Evolutionary conservation across 768 basidiomycete species (phyloP).

Genomic region (Tricholoma sp.): DNA sequence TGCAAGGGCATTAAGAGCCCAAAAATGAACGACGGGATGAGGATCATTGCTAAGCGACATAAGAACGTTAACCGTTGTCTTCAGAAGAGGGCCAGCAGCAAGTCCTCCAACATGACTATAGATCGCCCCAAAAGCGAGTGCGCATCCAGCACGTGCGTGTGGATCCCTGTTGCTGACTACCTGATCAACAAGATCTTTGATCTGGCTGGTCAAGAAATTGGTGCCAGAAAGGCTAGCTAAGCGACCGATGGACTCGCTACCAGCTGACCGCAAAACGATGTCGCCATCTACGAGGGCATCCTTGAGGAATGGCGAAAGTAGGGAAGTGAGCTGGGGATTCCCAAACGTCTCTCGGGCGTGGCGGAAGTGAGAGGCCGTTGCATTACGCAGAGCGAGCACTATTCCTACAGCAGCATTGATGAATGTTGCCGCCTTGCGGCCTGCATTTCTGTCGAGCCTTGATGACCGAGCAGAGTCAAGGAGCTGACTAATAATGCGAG

Average conservation of each 20-base stretch:
- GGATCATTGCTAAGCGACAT: constrained; percentile 95
- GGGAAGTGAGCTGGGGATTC: constrained; percentile 51
- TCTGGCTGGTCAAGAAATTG: constrained; percentile 77
- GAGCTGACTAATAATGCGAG: constrained; percentile 51
- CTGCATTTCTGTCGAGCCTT: constrained; percentile 83
- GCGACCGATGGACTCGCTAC: constrained; percentile 86
- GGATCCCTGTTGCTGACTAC: constrained; percentile 95
- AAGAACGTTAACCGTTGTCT: constrained; percentile 91
- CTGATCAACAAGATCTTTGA: constrained; percentile 88
- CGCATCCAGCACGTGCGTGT: constrained; percentile 87
- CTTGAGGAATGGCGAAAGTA: constrained; percentile 74
- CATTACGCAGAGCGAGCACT: constrained; percentile 59
- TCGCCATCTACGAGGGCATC: constrained; percentile 82
- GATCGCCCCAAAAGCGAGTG: constrained; percentile 86
- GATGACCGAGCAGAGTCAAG: constrained; percentile 63
- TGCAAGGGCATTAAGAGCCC: constrained; percentile 81
- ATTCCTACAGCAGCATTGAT: constrained; percentile 78
- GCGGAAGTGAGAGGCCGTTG: constrained; percentile 45
- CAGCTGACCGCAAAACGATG: constrained; percentile 63
- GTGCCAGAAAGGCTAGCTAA: constrained; percentile 80
- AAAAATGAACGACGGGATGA: constrained; percentile 94
- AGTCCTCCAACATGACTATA: constrained; percentile 90
- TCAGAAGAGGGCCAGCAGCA: constrained; percentile 90
- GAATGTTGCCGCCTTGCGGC: constrained; percentile 77
- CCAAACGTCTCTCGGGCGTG: constrained; percentile 66